Evolutionary conservation across 768 basidiomycete genomes (phyloP), one percentile per base, ranked within the genome.

Genomic region (Leccinellum albellum): DNA sequence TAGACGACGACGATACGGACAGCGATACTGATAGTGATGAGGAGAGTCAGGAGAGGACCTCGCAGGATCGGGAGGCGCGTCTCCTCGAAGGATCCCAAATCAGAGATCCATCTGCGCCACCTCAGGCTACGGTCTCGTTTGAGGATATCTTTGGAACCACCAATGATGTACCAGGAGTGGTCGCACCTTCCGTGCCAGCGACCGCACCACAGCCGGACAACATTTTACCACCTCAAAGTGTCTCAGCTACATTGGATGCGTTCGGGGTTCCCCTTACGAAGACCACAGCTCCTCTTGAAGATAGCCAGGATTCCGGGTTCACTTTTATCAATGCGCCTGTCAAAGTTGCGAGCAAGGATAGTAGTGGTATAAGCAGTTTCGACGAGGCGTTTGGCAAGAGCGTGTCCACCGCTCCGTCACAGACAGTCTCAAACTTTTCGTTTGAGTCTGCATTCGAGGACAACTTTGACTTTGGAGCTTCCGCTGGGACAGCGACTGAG

Each of bases 321-420:
- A 58, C 59, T 1, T 51, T 70, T 45, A 45, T 68, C 57, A 58
- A 54, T 24, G 31, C 56, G 15, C 60, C 66, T 3, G 56, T 21
- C 33, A 60, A 60, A 17, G 56, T 47, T 49, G 33, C 54, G 10
- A 63, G 58, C 50, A 58, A 54, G 47, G 58, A 44, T 26, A 62
- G 57, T 23, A 71, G 56, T 20, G 73, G 66, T 20, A 60, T 86
- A 1, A 84, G 77, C 60, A 89, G 82, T 51, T 89, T 91, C 62
- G 89, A 92, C 64, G 88, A 90, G 66, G 85, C 87, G 1, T 77
- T 92, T 66, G 81, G 84, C 17, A 83, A 80, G 59, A 73, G 82
- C 21, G 71, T 82, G 0, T 67, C 69, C 31, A 74, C 70, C 35
- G 65, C 71, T 9, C 64, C 81, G 12, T 60, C 76, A 6, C 63